phyloP scores from a whole-genome alignment of 1,139 yeast species.

The Candida sp. region DNA sequence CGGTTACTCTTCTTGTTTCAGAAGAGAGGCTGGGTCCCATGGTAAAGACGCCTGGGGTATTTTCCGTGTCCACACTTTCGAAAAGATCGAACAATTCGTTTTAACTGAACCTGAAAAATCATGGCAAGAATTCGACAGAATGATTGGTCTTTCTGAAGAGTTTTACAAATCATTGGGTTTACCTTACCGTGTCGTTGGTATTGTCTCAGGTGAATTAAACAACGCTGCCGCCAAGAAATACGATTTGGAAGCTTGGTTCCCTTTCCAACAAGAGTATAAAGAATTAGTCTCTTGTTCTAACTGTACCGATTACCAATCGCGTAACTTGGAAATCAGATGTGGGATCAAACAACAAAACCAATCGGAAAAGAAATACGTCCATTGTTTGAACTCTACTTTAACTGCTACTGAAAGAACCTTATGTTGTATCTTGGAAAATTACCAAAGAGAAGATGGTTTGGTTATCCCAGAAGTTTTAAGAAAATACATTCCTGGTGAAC shows the following conservation, averaged over 20 bases:
- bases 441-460: conserved; percentile 95
- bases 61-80: conserved; percentile 98
- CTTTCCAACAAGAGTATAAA: conserved; percentile 97
- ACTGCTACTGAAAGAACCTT: conserved; percentile 98
- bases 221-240: conserved; percentile 99
- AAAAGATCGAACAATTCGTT: conserved; percentile 95
- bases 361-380: conserved; percentile 96
- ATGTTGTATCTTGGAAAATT: conserved; percentile 96
- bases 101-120: conserved; percentile 97
- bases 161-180: conserved; percentile 89
- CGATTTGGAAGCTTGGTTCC: conserved; percentile 99
- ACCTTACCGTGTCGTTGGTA: conserved; percentile 97
- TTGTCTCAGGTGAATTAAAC: conserved; percentile 97
- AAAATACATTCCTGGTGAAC: conserved; percentile 96
- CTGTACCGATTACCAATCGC: conserved; percentile 98
- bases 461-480: conserved; percentile 93
- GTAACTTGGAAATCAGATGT: conserved; percentile 97
- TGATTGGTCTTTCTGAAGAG: conserved; percentile 89
- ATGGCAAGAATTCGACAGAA: conserved; percentile 94
- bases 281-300: conserved; percentile 98
- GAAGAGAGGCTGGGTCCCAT: conserved; percentile 99
- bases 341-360: conserved; percentile 97
- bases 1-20: conserved; percentile 97
- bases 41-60: conserved; percentile 99
- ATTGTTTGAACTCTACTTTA: conserved; percentile 95